phyloP scores from a whole-genome alignment of 345 rosid species.

The Barbarea vulgaris region DNA sequence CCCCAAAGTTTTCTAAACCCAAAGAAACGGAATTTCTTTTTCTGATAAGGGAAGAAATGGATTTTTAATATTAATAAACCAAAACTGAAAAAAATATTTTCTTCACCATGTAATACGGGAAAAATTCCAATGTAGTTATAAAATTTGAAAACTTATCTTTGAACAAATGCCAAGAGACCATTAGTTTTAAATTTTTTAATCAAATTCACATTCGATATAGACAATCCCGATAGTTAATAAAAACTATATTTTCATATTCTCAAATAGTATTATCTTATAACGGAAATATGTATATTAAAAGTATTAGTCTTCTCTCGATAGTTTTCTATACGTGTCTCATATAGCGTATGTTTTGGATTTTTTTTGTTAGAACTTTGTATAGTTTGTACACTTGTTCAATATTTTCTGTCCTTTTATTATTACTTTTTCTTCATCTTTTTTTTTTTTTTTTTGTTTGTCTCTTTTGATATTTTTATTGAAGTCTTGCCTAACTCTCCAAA shows the following conservation, averaged over 20 bases:
- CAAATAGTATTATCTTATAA: background rate
- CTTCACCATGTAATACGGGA: background rate
- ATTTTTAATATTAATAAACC: background rate
- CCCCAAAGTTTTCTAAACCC: background rate
- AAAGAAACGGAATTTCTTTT: no score
- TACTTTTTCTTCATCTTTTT: background rate
- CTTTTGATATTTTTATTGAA: conserved; percentile 27
- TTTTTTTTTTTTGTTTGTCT: background rate
- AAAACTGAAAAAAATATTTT: background rate
- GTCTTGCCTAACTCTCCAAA: conserved; percentile 34
- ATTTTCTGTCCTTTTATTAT: conserved; percentile 1
- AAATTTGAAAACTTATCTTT: background rate
- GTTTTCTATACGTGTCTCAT: conserved; percentile 29
- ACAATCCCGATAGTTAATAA: background rate
- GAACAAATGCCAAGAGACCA: background rate
- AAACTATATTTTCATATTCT: background rate
- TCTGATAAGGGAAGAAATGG: no score
- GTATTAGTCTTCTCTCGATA: background rate
- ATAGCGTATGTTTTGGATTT: conserved; percentile 1
- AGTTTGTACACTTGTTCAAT: conserved; percentile 38
- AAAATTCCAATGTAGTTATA: background rate
- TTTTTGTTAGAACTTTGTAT: conserved; percentile 26
- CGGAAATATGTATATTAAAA: background rate
- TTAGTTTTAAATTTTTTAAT: background rate
- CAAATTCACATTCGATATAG: background rate